phyloP scores from a whole-genome alignment of 106 monocot genomes.

The Ottelia alismoides region DNA sequence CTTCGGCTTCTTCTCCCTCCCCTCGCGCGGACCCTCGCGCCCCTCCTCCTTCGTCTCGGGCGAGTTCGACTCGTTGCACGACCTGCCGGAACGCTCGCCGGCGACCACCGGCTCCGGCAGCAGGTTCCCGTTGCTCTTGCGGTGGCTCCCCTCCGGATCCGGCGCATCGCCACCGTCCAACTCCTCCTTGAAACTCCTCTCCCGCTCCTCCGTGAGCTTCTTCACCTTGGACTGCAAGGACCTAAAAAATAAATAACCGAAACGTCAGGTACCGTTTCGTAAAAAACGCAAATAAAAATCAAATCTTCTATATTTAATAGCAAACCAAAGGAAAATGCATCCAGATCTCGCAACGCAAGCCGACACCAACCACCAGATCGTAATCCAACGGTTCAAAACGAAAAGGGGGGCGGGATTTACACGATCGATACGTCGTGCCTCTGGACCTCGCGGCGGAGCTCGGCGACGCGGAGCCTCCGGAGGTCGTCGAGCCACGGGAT shows the following conservation, averaged over 20 bases:
- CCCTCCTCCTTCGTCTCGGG: neutral
- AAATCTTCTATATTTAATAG: too few species aligned
- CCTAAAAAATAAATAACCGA: constrained; percentile 29
- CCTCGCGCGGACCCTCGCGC: neutral
- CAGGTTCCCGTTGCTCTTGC: neutral
- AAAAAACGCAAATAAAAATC: too few species aligned
- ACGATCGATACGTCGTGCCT: constrained; percentile 66
- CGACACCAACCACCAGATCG: constrained; percentile 17
- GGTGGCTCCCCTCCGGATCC: neutral
- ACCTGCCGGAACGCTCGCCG: neutral
- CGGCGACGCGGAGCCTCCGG: constrained; percentile 74
- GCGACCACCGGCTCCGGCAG: neutral
- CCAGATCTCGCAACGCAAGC: too few species aligned
- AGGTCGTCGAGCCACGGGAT: constrained; percentile 72
- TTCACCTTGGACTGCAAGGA: constrained; percentile 36
- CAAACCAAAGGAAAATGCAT: too few species aligned
- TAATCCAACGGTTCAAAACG: constrained; percentile 26
- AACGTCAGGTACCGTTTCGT: too few species aligned
- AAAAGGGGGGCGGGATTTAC: constrained; percentile 23
- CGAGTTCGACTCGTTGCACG: constrained; percentile 5
- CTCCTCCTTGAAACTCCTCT: constrained; percentile 2
- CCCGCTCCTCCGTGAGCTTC: constrained; percentile 14
- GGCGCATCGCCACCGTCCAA: neutral
- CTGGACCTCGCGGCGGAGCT: constrained; percentile 83
- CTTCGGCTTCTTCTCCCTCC: constrained; percentile 36